Percentiles rank a stretch among this genome's conserved stretches.
Evolutionary conservation across 75 land plant species (phyloP).

Genomic region (Sequoia sempervirens): DNA sequence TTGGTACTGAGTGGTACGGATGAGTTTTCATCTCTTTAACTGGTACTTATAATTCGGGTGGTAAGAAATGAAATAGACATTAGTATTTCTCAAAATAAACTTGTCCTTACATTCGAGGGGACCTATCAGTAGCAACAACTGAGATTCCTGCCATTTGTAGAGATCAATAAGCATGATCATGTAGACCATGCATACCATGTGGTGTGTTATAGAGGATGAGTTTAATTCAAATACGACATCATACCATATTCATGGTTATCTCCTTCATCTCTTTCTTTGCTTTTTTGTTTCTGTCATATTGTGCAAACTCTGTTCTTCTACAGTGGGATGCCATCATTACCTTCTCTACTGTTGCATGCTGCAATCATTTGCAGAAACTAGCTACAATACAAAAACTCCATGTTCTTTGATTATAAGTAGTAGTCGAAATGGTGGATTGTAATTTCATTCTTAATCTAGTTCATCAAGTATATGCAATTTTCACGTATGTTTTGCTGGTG

Average conservation of each 20-base stretch:
- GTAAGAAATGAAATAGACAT: background rate
- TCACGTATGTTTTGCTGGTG: background rate
- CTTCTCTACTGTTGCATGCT: background rate
- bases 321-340: background rate
- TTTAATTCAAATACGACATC: background rate
- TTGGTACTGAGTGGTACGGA: background rate
- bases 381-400: background rate
- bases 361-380: background rate
- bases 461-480: background rate
- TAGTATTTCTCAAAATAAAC: background rate
- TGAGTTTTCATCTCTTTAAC: background rate
- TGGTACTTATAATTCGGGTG: background rate
- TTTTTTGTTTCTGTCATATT: background rate
- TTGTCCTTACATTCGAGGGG: background rate
- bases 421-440: background rate
- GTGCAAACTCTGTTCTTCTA: too few species aligned
- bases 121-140: background rate
- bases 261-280: background rate
- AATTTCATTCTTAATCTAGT: background rate
- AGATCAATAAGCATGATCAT: background rate
- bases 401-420: background rate
- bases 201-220: background rate
- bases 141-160: background rate
- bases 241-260: background rate
- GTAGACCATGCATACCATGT: background rate